A percentile compares a stretch with the other conserved stretches of the same genome.
Evolutionary conservation across 768 basidiomycete genomes (phyloP).

Genomic region (Pleurotus platypus): DNA sequence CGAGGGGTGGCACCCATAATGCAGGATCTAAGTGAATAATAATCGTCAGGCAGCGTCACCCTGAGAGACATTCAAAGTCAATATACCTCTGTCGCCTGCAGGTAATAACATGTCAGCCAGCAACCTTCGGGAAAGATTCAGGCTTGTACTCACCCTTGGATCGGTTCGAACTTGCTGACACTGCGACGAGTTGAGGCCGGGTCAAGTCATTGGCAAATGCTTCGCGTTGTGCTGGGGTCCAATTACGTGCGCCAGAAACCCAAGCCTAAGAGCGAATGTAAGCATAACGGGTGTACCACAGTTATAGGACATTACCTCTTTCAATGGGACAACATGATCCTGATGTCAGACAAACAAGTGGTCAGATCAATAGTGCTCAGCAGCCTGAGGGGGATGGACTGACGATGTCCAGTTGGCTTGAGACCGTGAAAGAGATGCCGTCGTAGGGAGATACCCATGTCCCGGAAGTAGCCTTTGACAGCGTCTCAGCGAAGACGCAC

Average conservation of each 20-base stretch:
- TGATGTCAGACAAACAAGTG: slow-evolving; percentile 12
- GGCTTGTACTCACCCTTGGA: slow-evolving; percentile 34
- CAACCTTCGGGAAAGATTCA: neutral
- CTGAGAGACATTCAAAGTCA: neutral
- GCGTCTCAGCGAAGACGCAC: too few relatives aligned
- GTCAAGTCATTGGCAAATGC: slow-evolving; percentile 53
- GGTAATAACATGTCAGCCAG: neutral
- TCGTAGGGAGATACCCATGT: slow-evolving; percentile 54
- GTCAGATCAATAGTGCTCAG: neutral
- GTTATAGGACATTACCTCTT: slow-evolving; percentile 30
- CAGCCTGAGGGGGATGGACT: slow-evolving; percentile 9
- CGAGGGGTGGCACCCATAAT: slow-evolving; percentile 47
- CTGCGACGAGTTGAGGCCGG: slow-evolving; percentile 50
- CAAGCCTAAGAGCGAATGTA: slow-evolving; percentile 34
- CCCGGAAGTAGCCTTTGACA: slow-evolving; percentile 36
- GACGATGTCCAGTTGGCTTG: slow-evolving; percentile 51
- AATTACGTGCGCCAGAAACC: slow-evolving; percentile 50
- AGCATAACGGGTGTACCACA: neutral
- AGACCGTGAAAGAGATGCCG: slow-evolving; percentile 35
- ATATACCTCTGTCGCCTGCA: slow-evolving; percentile 39
- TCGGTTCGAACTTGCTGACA: slow-evolving; percentile 43
- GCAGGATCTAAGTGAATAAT: slow-evolving; percentile 36
- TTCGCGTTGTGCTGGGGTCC: slow-evolving; percentile 48
- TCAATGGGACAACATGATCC: slow-evolving; percentile 55
- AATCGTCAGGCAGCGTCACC: neutral